Evolutionary conservation across 2,329 filamentous ascomycete species (phyloP), one percentile per base, ranked within the genome.

Genomic region (Fusarium fujikuroi): DNA sequence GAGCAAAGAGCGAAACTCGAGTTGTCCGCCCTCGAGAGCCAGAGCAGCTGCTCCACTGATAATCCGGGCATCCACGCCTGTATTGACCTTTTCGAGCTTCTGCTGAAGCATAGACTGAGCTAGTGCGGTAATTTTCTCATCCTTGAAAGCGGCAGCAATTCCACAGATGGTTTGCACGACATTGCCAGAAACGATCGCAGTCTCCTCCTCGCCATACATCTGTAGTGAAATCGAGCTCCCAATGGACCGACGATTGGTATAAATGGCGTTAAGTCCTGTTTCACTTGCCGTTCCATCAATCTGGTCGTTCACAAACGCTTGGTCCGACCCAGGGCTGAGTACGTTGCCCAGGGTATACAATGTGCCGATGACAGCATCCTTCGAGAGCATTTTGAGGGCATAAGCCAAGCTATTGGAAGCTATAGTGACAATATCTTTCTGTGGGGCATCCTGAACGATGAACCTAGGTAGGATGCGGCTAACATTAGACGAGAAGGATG

Each of bases 341-440:
- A 97, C 92, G 79, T 99, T 99, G 25, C 96, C 96, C n/a, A 99
- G 87, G 1, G 95, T 96, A 83, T 99, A 99, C 15, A 99, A 86
- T 2, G 95, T 98, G 9, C 95, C 97, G 74, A 99, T 98, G 40
- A 97, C 89, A 40, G 95, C 92, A 84, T 99, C 96, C 76, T 97
- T 93, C 3, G 96, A 97, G 18, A 98, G 87, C 77, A 92, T 87
- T 75, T 92, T 92, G 62, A 99, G 85, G 23, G 97, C 91, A 74
- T 92, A 92, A 5, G 95, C 95, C 39, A 99, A 85, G 76, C 93
- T 96, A 73, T 91, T 90, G n/a, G 95, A 94, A 34, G 95, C 95
- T 39, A 95, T 88, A 4, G 87, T 87, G 47, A 96, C 91, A 18
- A 91, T 93, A 34, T 89, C 85, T 21, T 90, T 88, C 63, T 90